phyloP scores from a whole-genome alignment of 2,329 filamentous ascomycete genomes.

The Bipolaris zeicola region DNA sequence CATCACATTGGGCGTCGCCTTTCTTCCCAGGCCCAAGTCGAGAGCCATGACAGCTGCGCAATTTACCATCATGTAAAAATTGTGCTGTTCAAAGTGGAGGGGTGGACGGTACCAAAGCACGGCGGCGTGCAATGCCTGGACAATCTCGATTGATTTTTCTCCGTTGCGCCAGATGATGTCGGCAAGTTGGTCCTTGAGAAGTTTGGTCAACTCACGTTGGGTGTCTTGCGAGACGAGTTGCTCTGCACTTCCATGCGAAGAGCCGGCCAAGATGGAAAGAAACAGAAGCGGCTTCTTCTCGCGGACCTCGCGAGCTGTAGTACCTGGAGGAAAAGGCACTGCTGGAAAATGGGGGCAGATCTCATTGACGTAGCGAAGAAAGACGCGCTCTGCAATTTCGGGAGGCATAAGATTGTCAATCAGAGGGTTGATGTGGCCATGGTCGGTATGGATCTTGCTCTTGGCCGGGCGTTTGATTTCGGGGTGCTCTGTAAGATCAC shows the following conservation, averaged over 20 bases:
- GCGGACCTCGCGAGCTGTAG: conserved; percentile 60
- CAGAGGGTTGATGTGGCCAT: conserved; percentile 44
- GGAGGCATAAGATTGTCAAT: conserved; percentile 58
- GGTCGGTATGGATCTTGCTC: conserved; percentile 40
- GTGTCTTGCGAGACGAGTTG: conserved; percentile 56
- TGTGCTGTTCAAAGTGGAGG: conserved; percentile 81
- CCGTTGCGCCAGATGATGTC: conserved; percentile 76
- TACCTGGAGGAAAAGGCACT: conserved; percentile 62
- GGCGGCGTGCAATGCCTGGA: conserved; percentile 76
- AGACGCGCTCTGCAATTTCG: conserved; percentile 61
- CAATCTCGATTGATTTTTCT: conserved; percentile 80
- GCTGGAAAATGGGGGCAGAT: conserved; percentile 63
- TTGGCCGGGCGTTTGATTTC: conserved; percentile 42
- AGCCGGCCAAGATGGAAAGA: conserved; percentile 61
- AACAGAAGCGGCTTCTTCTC: conserved; percentile 65
- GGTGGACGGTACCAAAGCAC: conserved; percentile 88
- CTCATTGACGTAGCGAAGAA: conserved; percentile 60
- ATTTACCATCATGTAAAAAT: conserved; percentile 87
- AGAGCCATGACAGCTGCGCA: conserved; percentile 81
- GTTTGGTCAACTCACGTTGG: conserved; percentile 68
- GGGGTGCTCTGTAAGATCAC: conserved; percentile 43
- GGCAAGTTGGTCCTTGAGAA: conserved; percentile 74
- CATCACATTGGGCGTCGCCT: conserved; percentile 52
- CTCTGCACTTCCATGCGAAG: conserved; percentile 54
- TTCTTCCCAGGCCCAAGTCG: conserved; percentile 76